Evolutionary conservation across 176 grass and related monocot genomes (phyloP).

Genomic region (Typha latifolia): DNA sequence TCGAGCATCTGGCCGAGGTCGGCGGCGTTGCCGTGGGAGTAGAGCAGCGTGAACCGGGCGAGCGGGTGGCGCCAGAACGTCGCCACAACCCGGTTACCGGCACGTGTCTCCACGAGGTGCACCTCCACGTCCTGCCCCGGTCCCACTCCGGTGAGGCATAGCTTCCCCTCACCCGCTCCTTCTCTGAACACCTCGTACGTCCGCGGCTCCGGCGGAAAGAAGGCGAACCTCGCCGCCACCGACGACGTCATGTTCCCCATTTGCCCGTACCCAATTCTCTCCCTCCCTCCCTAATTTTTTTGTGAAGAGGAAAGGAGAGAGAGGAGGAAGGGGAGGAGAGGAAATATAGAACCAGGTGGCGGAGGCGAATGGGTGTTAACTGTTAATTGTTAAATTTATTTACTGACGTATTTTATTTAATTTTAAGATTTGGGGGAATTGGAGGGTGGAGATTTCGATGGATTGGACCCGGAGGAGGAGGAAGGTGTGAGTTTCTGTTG

Average conservation of each 20-base stretch:
- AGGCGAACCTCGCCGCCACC: constrained; percentile 88
- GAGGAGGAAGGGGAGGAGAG: background rate
- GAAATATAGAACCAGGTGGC: background rate
- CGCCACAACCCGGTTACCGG: constrained; percentile 56
- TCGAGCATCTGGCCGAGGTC: constrained; percentile 96
- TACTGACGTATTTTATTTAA: no score
- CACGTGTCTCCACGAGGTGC: constrained; percentile 50
- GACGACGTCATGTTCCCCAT: constrained; percentile 99
- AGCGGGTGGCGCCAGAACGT: constrained; percentile 81
- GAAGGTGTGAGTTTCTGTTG: no score
- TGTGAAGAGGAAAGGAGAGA: background rate
- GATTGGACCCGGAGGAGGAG: no score
- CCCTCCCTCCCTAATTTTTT: background rate
- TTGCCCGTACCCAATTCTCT: background rate
- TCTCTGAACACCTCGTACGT: constrained; percentile 63
- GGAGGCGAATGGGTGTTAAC: background rate
- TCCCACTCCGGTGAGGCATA: constrained; percentile 34
- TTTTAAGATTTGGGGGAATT: no score
- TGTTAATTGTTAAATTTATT: no score
- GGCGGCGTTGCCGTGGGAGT: constrained; percentile 94
- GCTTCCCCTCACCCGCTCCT: background rate
- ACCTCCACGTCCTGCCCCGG: constrained; percentile 48
- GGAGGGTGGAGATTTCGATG: no score
- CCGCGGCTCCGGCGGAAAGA: constrained; percentile 93
- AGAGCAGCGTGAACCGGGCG: constrained; percentile 77